Base-by-base conservation (phyloP, 1,139 yeast species). In the Hanseniaspora sp. region DNA sequence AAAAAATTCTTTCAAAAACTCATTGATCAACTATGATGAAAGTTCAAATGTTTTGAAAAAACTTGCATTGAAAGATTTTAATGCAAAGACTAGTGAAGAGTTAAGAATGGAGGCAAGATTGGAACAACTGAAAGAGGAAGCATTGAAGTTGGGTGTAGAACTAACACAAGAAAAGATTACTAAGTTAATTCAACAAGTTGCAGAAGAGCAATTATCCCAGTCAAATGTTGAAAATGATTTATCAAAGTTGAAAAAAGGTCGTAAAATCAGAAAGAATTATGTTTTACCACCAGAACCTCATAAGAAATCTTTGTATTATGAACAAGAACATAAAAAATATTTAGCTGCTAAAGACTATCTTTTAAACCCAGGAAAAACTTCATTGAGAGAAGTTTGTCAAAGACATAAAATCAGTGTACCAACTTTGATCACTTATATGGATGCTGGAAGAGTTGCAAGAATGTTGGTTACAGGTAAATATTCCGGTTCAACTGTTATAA, bases 401-500 rank as follows among this genome's bases (percentile, higher is more conserved):
- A 37, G 44, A 23, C 44, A 53, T 23, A 53, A 48, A 15, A 38
- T 53, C 8, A 48, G 53, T 48, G 56, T 53, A 5, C 56, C 56
- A 15, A 53, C 56, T 4, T 35, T 53, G 39, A 53, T 53, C 7
- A 53, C 56, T 11, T 53, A 53, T 33, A 53, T 53, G 56, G 56
- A 53, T 33, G 56, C 56, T 4, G 52, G 53, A 23, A 48, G 56
- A 44, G 56, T 53, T 7, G 52, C 56, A 12, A 53, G 56, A 48
- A 48, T 48, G 52, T 17, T 53, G 29, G 43, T 47, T 15, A 53
- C 56, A 5, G 56, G 56, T 8, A 53, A 49, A 29, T 53, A 53
- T 40, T 53, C 53, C 8, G 56, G 56, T 1, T 53, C 56, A 7
- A 44, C 53, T 15, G 53, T 53, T n/a, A 53, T 53, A 3, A 53